A percentile compares a stretch with the other conserved stretches of the same genome.
These are phyloP conservation scores for Garcia nutans DNA, from an alignment of 345 rosid genomes.

Conservation along the genomic window DNA sequence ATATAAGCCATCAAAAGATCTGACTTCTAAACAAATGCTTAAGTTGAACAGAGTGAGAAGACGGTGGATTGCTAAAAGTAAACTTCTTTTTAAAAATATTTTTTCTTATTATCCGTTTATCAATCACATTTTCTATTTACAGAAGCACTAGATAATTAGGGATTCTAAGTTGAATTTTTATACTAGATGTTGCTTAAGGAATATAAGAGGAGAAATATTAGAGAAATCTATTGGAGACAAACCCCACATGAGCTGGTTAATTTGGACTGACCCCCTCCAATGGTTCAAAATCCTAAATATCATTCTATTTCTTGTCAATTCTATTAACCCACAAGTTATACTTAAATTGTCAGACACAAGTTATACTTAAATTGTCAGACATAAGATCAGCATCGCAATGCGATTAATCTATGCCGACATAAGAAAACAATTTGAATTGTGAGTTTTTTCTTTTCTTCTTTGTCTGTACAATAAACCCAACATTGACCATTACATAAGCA, in stretches of 20 bases:
- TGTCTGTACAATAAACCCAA: neutral
- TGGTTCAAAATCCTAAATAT: neutral
- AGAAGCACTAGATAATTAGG: neutral
- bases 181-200: neutral
- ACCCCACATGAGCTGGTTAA: neutral
- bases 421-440: neutral
- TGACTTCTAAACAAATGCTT: conserved; percentile 17
- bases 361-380: neutral
- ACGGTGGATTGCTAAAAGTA: neutral
- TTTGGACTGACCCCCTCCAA: neutral
- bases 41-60: neutral
- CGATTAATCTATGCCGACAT: neutral
- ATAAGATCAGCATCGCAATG: neutral
- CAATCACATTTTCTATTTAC: neutral
- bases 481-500: neutral
- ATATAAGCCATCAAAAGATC: conserved; percentile 4
- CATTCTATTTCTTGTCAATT: neutral
- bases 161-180: neutral
- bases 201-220: neutral
- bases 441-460: neutral
- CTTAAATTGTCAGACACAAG: neutral
- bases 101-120: neutral
- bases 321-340: neutral
- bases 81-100: neutral
- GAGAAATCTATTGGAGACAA: neutral